These are phyloP conservation scores for Entonaema liquescens DNA, from an alignment of 495 filamentous ascomycete species.

Conservation along the genomic window DNA sequence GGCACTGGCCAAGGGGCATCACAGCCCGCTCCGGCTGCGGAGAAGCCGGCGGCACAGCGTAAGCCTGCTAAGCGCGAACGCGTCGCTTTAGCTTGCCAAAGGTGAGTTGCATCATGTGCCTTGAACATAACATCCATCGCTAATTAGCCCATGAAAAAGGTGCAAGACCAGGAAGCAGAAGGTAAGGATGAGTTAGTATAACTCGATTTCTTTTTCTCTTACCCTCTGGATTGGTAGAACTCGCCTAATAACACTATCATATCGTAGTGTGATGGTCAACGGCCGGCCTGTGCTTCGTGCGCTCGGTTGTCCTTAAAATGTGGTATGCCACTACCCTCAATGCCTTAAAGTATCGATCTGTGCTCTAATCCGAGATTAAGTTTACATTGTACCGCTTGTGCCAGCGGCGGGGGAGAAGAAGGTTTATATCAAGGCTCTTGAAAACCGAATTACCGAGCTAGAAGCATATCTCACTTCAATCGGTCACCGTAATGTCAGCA, in stretches of 20 bases:
- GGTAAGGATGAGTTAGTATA: constrained; percentile 21
- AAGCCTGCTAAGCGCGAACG: constrained; percentile 43
- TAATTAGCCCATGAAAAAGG: constrained; percentile 22
- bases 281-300: constrained; percentile 45
- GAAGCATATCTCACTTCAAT: constrained; percentile 38
- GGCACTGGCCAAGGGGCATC: constrained; percentile 21
- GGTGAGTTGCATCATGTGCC: constrained; percentile 8
- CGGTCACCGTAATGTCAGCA: constrained; percentile 31
- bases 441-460: constrained; percentile 46
- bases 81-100: constrained; percentile 47
- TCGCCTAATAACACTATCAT: constrained; percentile 30
- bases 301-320: constrained; percentile 43
- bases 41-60: constrained; percentile 29
- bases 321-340: constrained; percentile 25
- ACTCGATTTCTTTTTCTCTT: not conserved
- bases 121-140: not conserved
- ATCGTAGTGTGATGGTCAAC: constrained; percentile 43
- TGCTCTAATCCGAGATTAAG: constrained; percentile 18
- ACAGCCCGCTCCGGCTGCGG: constrained; percentile 13
- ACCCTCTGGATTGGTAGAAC: not conserved
- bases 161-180: constrained; percentile 49
- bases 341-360: not conserved
- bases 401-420: constrained; percentile 45
- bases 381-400: constrained; percentile 44
- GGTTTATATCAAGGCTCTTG: constrained; percentile 48